Evolutionary conservation across 2,329 filamentous ascomycete genomes (phyloP).

Genomic region (Ophiostoma triangulosporum): DNA sequence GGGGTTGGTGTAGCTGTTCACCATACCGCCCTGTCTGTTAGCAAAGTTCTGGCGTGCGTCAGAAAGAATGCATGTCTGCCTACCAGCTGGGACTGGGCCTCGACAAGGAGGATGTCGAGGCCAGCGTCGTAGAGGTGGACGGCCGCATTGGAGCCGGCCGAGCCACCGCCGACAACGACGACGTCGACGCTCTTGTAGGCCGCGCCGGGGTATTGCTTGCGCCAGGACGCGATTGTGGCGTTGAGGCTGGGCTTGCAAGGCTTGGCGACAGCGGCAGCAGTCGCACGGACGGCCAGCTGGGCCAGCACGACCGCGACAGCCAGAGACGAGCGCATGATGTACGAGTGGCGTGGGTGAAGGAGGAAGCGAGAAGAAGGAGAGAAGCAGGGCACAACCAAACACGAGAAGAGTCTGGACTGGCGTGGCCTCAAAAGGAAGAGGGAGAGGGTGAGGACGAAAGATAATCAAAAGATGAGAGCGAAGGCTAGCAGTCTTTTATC

Average conservation of each 20-base stretch:
- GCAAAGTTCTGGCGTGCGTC: not conserved
- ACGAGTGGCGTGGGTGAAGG: not conserved
- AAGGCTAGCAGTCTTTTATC: too few relatives aligned
- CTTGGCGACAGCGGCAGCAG: not conserved
- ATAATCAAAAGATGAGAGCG: too few relatives aligned
- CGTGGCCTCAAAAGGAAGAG: too few relatives aligned
- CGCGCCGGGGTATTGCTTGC: not conserved
- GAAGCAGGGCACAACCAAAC: not conserved
- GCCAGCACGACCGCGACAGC: too few relatives aligned
- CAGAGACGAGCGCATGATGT: not conserved
- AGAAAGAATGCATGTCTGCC: not conserved
- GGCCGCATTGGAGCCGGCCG: slow-evolving; percentile 25
- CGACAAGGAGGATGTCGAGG: slow-evolving; percentile 23
- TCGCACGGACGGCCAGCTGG: too few relatives aligned
- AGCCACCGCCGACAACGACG: slow-evolving; percentile 24
- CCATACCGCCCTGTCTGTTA: slow-evolving; percentile 31
- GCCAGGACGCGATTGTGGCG: not conserved
- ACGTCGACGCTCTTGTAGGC: slow-evolving; percentile 17
- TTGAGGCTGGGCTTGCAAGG: not conserved
- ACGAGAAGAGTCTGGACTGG: not conserved
- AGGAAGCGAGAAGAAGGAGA: not conserved
- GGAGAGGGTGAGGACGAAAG: too few relatives aligned
- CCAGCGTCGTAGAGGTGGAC: slow-evolving; percentile 23
- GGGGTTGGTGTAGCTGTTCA: slow-evolving; percentile 32
- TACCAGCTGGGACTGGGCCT: slow-evolving; percentile 22